Evolutionary conservation across 108 stramenopile genomes (phyloP).

Genomic region (Aurantiochytrium sp.): DNA sequence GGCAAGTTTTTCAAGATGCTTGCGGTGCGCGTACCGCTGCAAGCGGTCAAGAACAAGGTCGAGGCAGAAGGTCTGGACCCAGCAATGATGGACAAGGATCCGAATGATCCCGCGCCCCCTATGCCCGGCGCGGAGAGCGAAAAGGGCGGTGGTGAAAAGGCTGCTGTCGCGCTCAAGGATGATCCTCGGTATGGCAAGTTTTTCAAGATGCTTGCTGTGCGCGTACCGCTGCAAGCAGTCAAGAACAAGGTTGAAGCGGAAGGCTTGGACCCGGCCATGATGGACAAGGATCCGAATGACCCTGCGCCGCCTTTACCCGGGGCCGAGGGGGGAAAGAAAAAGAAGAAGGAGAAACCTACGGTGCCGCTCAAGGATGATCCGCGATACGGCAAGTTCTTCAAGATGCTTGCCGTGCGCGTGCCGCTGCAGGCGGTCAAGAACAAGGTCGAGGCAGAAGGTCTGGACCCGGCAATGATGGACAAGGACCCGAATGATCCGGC

Average conservation of each 20-base stretch:
- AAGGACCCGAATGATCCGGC: not conserved
- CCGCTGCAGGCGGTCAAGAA: not conserved
- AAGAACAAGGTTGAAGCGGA: not conserved
- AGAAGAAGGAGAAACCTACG: not conserved
- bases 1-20: not conserved
- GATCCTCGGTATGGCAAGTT: not conserved
- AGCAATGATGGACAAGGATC: not conserved
- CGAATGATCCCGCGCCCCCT: not conserved
- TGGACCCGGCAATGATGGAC: not conserved
- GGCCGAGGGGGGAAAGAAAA: not conserved
- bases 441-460: not conserved
- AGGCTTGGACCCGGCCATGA: not conserved
- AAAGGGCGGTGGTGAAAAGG: not conserved
- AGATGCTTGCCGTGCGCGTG: conserved; percentile 2
- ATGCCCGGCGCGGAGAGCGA: not conserved
- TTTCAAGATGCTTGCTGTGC: not conserved
- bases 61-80: not conserved
- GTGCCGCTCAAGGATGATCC: not conserved
- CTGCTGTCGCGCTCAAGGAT: not conserved
- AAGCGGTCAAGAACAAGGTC: not conserved
- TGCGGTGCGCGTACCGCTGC: not conserved
- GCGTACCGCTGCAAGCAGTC: not conserved
- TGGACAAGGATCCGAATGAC: not conserved
- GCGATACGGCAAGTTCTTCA: not conserved
- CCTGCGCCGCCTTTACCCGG: not conserved